phyloP scores from a whole-genome alignment of 495 filamentous ascomycete genomes.

The Penicillium canescens region DNA sequence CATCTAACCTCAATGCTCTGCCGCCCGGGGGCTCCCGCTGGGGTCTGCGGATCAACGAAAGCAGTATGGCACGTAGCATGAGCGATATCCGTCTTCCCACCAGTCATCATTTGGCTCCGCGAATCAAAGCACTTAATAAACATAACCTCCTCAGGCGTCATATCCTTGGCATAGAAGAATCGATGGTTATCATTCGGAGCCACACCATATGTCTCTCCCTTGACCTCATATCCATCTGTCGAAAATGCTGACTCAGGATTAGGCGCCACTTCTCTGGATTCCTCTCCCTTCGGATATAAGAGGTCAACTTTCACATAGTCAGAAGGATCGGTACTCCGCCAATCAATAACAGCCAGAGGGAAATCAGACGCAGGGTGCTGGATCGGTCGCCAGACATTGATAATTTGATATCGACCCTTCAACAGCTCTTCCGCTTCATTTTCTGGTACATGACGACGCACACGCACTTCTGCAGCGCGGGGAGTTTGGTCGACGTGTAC shows the following conservation, averaged over 20 bases:
- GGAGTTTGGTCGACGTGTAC: conserved; percentile 86
- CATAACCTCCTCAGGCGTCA: conserved; percentile 62
- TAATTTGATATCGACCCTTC: conserved; percentile 68
- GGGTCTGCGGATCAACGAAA: conserved; percentile 72
- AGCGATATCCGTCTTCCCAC: conserved; percentile 50
- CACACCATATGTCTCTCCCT: conserved; percentile 12
- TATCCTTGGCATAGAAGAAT: conserved; percentile 12
- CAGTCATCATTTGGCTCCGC: conserved; percentile 19
- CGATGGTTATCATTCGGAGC: conserved; percentile 13
- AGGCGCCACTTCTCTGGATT: conserved; percentile 68
- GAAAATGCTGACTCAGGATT: conserved; percentile 65
- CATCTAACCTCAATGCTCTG: conserved; percentile 89
- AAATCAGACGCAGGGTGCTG: conserved; percentile 66
- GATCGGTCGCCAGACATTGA: conserved; percentile 87
- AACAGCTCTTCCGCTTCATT: conserved; percentile 59
- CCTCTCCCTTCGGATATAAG: conserved; percentile 68
- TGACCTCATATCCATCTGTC: conserved; percentile 59
- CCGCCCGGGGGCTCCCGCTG: conserved; percentile 53
- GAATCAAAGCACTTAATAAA: conserved; percentile 83
- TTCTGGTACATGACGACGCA: conserved; percentile 59
- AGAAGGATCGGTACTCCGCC: conserved; percentile 53
- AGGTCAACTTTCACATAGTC: conserved; percentile 75
- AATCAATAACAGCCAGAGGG: conserved; percentile 72
- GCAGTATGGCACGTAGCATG: conserved; percentile 76
- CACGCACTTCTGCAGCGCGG: conserved; percentile 58